A percentile compares a stretch with the other conserved stretches of the same genome.
These are phyloP conservation scores for Penicillium sp. DNA, from an alignment of 2,329 filamentous ascomycete genomes.

Conservation along the genomic window DNA sequence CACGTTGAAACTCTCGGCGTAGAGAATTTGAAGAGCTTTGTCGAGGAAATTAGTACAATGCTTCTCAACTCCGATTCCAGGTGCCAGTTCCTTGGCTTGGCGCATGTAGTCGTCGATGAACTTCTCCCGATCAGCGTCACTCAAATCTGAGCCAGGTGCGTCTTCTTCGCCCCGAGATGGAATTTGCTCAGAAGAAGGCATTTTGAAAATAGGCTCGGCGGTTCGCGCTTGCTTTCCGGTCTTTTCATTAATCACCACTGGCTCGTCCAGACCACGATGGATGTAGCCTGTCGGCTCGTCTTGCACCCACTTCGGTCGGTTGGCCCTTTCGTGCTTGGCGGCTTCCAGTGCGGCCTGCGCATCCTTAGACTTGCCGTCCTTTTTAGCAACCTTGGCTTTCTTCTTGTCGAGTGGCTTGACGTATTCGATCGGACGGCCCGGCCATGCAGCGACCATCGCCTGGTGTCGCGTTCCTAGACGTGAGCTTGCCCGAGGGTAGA, in stretches of 20 bases:
- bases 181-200: conserved; percentile 59
- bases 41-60: conserved; percentile 86
- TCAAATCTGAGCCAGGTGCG: conserved; percentile 37
- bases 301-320: conserved; percentile 88
- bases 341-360: conserved; percentile 76
- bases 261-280: conserved; percentile 76
- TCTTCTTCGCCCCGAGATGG: conserved; percentile 48
- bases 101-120: conserved; percentile 77
- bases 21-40: conserved; percentile 74
- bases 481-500: conserved; percentile 93
- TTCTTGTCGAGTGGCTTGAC: conserved; percentile 89
- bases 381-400: conserved; percentile 68
- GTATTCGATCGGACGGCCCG: conserved; percentile 81
- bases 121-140: conserved; percentile 49
- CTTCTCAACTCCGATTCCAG: conserved; percentile 68
- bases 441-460: conserved; percentile 81
- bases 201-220: conserved; percentile 74
- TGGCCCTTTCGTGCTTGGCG: conserved; percentile 76
- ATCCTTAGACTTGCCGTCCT: conserved; percentile 78
- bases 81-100: conserved; percentile 64
- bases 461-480: conserved; percentile 89
- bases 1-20: conserved; percentile 69
- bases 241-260: conserved; percentile 62
- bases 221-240: conserved; percentile 74
- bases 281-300: conserved; percentile 88